These are phyloP conservation scores for Excoecaria agallocha DNA, from an alignment of 345 rosid species.

Conservation along the genomic window DNA sequence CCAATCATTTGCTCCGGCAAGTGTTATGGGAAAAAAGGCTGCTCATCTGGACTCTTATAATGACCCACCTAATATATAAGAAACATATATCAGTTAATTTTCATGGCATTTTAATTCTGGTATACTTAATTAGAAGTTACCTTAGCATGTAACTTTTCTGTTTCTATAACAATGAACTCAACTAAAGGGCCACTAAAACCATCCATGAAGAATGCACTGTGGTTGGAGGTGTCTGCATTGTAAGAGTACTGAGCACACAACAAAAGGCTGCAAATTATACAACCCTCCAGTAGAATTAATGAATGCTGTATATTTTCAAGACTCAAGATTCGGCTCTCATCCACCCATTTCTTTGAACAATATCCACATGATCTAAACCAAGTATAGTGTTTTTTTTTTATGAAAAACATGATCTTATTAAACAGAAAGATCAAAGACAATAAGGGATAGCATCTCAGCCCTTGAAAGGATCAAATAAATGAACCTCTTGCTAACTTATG, in stretches of 20 bases:
- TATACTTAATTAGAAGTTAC: slow-evolving; percentile 20
- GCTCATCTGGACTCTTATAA: slow-evolving; percentile 75
- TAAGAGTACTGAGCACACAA: slow-evolving; percentile 71
- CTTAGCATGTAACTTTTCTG: slow-evolving; percentile 77
- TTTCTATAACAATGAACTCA: slow-evolving; percentile 66
- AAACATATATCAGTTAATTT: no score
- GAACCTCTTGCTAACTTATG: no score
- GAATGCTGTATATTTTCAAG: slow-evolving; percentile 61
- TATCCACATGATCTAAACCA: no score
- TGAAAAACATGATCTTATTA: no score
- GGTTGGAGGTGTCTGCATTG: slow-evolving; percentile 68
- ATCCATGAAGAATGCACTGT: slow-evolving; percentile 57
- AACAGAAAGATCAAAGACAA: no score
- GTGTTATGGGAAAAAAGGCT: slow-evolving; percentile 61
- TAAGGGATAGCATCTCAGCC: no score
- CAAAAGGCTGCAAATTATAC: slow-evolving; percentile 59
- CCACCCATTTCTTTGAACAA: slow-evolving; percentile 51
- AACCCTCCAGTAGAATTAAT: slow-evolving; percentile 77
- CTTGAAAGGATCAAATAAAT: no score
- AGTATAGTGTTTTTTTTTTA: no score
- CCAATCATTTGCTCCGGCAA: slow-evolving; percentile 27
- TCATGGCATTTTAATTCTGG: neutral
- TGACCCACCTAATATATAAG: slow-evolving; percentile 53
- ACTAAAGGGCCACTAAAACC: slow-evolving; percentile 72
- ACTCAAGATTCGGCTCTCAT: slow-evolving; percentile 61